Evolutionary conservation across 1,139 yeast species (phyloP).

Genomic region (Geotrichum fermentans): DNA sequence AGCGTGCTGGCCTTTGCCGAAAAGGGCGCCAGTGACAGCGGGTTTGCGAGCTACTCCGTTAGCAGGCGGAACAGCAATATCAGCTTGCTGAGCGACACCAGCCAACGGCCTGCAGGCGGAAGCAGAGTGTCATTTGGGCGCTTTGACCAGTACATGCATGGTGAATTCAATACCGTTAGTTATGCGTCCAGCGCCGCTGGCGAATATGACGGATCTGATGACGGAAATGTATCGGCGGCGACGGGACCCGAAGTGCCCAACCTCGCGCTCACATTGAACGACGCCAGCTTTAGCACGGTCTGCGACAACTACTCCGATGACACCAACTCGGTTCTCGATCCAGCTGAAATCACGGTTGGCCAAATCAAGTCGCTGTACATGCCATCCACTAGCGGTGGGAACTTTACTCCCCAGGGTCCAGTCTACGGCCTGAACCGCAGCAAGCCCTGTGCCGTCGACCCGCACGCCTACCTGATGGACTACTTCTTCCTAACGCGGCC

Average conservation of each 20-base stretch:
- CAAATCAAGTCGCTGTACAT: conserved; percentile 5
- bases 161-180: too few species aligned
- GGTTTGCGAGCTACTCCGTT: not conserved
- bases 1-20: too few species aligned
- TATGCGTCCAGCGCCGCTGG: not conserved
- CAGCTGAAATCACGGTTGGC: conserved; percentile 2
- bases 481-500: conserved; percentile 32
- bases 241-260: not conserved
- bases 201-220: not conserved
- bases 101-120: not conserved
- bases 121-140: not conserved
- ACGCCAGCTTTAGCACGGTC: not conserved
- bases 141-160: not conserved
- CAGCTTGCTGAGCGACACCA: not conserved
- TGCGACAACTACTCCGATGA: not conserved
- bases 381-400: not conserved
- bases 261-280: not conserved
- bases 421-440: not conserved
- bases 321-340: not conserved
- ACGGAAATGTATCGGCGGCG: not conserved
- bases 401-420: not conserved
- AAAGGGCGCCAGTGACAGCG: not conserved
- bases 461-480: conserved; percentile 38
- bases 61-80: not conserved
- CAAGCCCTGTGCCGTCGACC: conserved; percentile 31